Base-by-base conservation (phyloP, 2,329 filamentous ascomycete genomes). In the Neocatenulostroma microsporum region DNA sequence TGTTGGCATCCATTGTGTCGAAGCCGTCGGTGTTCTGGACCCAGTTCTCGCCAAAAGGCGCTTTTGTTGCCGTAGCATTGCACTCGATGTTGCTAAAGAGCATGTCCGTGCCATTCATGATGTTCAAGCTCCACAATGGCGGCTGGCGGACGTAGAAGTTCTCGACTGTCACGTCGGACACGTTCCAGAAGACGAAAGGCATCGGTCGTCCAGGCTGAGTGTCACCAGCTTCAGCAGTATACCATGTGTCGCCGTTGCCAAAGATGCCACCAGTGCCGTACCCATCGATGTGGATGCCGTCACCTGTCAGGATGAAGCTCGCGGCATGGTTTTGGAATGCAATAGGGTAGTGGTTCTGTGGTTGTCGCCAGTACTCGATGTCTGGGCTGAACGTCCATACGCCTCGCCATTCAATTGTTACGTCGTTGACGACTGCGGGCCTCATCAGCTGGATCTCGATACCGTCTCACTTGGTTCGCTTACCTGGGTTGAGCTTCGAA, bases 161-260 rank as follows among this genome's bases (percentile, higher is more conserved):
- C 15, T 63, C 58, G n/a, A 76, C 69, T 3, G 59, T 56, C 2
- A 75, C 70, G 36, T 74, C 63, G n/a, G 63, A 67, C 3, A 71
- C 67, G 44, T 75, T 76, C 72, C 72, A 76, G 35, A 73, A 66
- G 3, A 74, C 70, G 39, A 76, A 74, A 0, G 72, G 70, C 71
- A 76, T 76, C 3, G 0, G 72, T 8, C 73, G 56, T 3, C 72
- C 72, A 2, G 65, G 63, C 36, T 63, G 63, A 19, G 70, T 74
- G 5, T 53, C 44, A 11, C 59, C 64, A 18, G 60, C 46, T 50
- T 75, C 71, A 7, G 56, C 66, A 13, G 57, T 64, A 42, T 76
- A 76, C 72, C 72, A 76, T 1, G 60, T 49, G 42, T 76, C 66
- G 3, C 73, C 71, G 41, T 72, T 73, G 5, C 72, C 72, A 37